phyloP scores from a whole-genome alignment of 441 rosid species.

The Corymbia calophylla region DNA sequence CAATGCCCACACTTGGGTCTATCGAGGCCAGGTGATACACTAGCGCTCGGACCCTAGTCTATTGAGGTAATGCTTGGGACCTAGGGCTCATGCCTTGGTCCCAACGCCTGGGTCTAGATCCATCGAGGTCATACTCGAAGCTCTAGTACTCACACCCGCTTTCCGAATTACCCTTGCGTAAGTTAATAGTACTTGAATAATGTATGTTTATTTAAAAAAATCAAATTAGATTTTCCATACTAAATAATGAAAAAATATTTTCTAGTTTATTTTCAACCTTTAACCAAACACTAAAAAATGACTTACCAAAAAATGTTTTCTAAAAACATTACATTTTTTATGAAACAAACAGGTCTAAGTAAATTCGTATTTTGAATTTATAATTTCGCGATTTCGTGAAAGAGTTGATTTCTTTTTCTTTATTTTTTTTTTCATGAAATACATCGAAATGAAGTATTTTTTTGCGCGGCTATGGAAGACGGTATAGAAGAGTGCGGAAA shows the following conservation, averaged over 20 bases:
- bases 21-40: not conserved
- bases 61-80: no score
- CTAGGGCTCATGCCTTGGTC: not conserved
- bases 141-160: rapidly evolving
- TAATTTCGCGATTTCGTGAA: not conserved
- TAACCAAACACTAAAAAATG: no score
- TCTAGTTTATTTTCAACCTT: no score
- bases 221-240: not conserved
- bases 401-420: not conserved
- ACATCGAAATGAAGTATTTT: not conserved
- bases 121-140: not conserved
- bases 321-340: no score
- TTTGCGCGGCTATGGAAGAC: not conserved
- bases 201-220: no score
- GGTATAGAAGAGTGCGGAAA: not conserved
- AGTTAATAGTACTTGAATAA: no score
- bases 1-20: rapidly evolving
- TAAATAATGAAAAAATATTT: no score
- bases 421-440: not conserved
- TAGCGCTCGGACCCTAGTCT: rapidly evolving
- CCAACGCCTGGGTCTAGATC: rapidly evolving
- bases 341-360: rapidly evolving
- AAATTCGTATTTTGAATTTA: not conserved
- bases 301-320: no score
- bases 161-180: rapidly evolving